Percentiles rank a stretch among this genome's conserved stretches.
Evolutionary conservation across 169 alveolate species (phyloP).

Genomic region (Eimeria zaria): DNA sequence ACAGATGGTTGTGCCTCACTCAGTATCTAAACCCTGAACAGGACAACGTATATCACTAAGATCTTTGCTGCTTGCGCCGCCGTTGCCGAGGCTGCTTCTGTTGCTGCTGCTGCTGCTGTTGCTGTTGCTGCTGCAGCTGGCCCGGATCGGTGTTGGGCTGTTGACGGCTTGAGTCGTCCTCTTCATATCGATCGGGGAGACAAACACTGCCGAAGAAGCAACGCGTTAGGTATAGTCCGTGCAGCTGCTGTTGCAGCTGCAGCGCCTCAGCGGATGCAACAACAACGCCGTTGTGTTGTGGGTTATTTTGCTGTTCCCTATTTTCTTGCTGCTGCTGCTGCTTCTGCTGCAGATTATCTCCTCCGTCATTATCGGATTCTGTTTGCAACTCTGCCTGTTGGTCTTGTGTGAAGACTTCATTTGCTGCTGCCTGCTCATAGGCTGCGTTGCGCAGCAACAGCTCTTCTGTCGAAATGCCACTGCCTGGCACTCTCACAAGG

Average conservation of each 20-base stretch:
- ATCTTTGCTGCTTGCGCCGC: conserved; percentile 34
- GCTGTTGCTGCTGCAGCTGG: not conserved
- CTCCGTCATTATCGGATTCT: not conserved
- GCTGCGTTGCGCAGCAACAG: conserved; percentile 53
- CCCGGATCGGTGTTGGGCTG: not conserved
- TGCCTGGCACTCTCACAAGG: conserved; percentile 49
- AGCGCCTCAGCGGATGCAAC: conserved; percentile 1
- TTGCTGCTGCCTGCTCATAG: not conserved
- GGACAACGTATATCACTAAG: not conserved
- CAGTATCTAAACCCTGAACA: too few species aligned
- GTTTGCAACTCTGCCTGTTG: not conserved
- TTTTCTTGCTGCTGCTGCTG: not conserved
- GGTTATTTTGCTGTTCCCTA: not conserved
- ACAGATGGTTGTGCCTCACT: not conserved
- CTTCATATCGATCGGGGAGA: conserved; percentile 14
- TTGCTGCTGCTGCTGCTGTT: conserved; percentile 15
- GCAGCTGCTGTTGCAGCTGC: conserved; percentile 73
- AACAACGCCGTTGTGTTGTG: not conserved
- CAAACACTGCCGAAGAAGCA: conserved; percentile 66
- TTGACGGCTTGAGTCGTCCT: not conserved
- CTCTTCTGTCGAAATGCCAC: conserved; percentile 36
- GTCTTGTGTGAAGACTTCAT: not conserved
- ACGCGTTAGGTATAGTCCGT: conserved; percentile 53
- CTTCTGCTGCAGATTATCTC: not conserved
- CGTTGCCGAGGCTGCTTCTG: conserved; percentile 23